These are phyloP conservation scores for Penicillium turbatum DNA, from an alignment of 495 filamentous ascomycete species.

Conservation along the genomic window DNA sequence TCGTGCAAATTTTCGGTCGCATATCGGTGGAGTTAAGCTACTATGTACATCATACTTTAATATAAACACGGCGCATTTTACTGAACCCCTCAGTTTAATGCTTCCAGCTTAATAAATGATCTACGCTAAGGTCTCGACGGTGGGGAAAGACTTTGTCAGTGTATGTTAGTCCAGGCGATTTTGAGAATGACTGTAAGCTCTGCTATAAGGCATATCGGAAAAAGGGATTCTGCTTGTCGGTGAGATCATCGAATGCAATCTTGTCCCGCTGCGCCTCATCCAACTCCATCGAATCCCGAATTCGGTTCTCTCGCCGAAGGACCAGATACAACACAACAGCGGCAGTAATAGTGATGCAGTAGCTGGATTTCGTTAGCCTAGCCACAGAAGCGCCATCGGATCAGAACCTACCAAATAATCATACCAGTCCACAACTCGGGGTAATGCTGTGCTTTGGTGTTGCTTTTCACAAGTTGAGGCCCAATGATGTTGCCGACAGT, in stretches of 20 bases:
- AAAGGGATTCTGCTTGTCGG: constrained; percentile 70
- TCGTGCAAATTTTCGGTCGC: no score
- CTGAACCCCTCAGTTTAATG: no score
- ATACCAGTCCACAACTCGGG: constrained; percentile 65
- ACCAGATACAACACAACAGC: constrained; percentile 53
- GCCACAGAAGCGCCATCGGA: not conserved
- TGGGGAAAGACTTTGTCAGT: no score
- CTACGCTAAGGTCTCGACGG: no score
- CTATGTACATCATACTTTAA: no score
- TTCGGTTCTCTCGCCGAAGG: constrained; percentile 53
- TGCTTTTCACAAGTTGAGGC: constrained; percentile 61
- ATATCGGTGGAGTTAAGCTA: no score
- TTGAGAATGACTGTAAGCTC: no score
- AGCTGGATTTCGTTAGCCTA: constrained; percentile 39
- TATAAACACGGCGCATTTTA: no score
- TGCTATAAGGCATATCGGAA: constrained; percentile 65
- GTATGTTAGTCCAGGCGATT: no score
- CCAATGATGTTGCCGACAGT: constrained; percentile 71
- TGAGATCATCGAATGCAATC: constrained; percentile 67
- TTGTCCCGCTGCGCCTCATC: constrained; percentile 60
- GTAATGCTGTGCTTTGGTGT: constrained; percentile 60
- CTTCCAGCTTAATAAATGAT: no score
- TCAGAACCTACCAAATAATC: constrained; percentile 58
- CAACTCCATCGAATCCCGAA: constrained; percentile 40
- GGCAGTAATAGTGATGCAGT: constrained; percentile 61